Evolutionary conservation across 805 yeast species (phyloP).

Genomic region (Candida ovalis): DNA sequence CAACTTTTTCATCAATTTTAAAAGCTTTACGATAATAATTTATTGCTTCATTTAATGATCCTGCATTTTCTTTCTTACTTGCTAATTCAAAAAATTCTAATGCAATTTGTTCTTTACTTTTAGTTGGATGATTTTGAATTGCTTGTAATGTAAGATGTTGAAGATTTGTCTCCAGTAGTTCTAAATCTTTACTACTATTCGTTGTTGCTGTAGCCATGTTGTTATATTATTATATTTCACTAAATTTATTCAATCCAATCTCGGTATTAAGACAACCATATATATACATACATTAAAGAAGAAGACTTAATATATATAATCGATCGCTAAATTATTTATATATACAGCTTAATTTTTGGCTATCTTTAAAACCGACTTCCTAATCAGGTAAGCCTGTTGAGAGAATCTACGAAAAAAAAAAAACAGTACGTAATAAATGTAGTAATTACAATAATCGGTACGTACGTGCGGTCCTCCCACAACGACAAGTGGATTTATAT

Average conservation of each 20-base stretch:
- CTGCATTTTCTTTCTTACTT: slow-evolving; percentile 64
- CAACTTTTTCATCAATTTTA: slow-evolving; percentile 56
- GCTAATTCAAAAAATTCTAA: slow-evolving; percentile 66
- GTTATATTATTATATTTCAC: neutral
- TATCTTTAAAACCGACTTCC: neutral
- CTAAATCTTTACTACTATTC: slow-evolving; percentile 6
- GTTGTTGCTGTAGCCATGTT: neutral
- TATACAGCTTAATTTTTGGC: too few relatives aligned
- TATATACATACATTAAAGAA: too few relatives aligned
- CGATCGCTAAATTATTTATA: too few relatives aligned
- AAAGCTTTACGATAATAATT: slow-evolving; percentile 68
- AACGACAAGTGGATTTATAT: too few relatives aligned
- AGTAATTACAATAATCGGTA: too few relatives aligned
- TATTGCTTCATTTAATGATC: slow-evolving; percentile 81
- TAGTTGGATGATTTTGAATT: slow-evolving; percentile 28
- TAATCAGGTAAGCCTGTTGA: neutral
- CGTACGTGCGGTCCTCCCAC: too few relatives aligned
- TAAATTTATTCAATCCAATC: neutral
- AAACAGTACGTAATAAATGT: too few relatives aligned
- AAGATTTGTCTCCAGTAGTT: slow-evolving; percentile 21
- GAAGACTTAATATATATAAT: too few relatives aligned
- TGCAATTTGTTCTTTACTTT: slow-evolving; percentile 40
- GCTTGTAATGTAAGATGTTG: slow-evolving; percentile 22
- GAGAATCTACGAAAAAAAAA: too few relatives aligned
- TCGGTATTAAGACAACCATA: too few relatives aligned